Percentiles rank a stretch among this genome's conserved stretches.
Evolutionary conservation across 2,329 filamentous ascomycete species (phyloP).

Genomic region (Calonectria leucothoes): DNA sequence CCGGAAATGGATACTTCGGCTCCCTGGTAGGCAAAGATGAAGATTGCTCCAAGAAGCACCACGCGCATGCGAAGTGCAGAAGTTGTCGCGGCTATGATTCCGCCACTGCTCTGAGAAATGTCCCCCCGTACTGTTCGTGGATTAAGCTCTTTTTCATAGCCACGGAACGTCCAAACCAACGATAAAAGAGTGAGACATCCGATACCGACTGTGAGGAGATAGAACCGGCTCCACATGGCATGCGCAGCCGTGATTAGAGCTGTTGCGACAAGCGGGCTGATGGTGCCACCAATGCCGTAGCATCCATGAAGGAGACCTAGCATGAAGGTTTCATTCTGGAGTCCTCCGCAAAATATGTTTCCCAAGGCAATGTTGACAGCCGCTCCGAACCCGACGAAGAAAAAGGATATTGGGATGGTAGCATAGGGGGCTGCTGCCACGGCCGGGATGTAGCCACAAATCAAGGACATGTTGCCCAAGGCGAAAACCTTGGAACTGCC

Average conservation of each 20-base stretch:
- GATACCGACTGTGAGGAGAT: neutral
- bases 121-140: neutral
- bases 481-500: neutral
- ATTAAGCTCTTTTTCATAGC: neutral
- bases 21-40: neutral
- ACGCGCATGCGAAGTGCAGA: neutral
- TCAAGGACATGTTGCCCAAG: neutral
- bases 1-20: neutral
- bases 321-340: neutral
- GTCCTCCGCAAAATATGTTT: neutral
- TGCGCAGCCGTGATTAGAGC: neutral
- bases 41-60: neutral
- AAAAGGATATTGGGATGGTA: neutral
- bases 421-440: neutral
- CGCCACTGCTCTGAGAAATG: neutral
- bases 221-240: neutral
- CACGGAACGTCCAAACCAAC: neutral
- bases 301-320: neutral
- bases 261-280: neutral
- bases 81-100: neutral
- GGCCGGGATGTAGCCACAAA: neutral
- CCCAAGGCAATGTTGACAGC: neutral
- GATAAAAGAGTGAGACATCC: neutral
- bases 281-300: neutral
- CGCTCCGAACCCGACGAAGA: neutral